Base-by-base conservation (phyloP, 345 rosid species). In the Citrus trifoliata region DNA sequence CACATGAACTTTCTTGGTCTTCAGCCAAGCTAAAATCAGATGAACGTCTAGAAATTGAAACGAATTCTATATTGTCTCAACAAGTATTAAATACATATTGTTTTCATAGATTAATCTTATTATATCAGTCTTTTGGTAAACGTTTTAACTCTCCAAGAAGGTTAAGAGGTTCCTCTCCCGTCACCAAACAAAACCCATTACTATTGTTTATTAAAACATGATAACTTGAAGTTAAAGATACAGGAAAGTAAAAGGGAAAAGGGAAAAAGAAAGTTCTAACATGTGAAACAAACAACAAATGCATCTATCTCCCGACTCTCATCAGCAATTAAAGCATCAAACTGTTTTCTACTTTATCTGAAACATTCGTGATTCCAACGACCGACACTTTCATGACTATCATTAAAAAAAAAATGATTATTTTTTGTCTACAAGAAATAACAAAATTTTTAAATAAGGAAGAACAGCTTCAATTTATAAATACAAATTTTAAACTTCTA, bases 281-380 rank as follows among this genome's bases (percentile, higher is more conserved):
- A 62, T 75, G 84, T 82, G 87, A 90, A 81, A 71, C 79, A 82
- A 78, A 83, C 73, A 76, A 85, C 78, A 81, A 58, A 37, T 13
- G 51, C 16, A 46, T 46, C 51, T 46, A 46, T 46, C 51, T 46
- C 51, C 51, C 18, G 51, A 46, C 51, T 46, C 51, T 46, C 51
- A 46, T 68, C 71, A 77, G 73, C 80, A 37, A 71, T 30, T 22
- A 82, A 84, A 83, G 84, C 71, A 75, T 79, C 84, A 27, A 25
- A 55, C 19, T 7, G 21, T 35, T 24, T 59, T 24, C 33, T 25
- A 73, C 53, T 58, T 73, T 59, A 30, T 53, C 32, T 2, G 28
- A 51, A 51, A 55, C 21, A 19, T 51, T 71, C 61, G 74, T 46
- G 38, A 70, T 48, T 48, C 22, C 7, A 53, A 4, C 74, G 14